These are phyloP conservation scores for Annulohypoxylon maeteangense DNA, from an alignment of 495 filamentous ascomycete species.

Conservation along the genomic window DNA sequence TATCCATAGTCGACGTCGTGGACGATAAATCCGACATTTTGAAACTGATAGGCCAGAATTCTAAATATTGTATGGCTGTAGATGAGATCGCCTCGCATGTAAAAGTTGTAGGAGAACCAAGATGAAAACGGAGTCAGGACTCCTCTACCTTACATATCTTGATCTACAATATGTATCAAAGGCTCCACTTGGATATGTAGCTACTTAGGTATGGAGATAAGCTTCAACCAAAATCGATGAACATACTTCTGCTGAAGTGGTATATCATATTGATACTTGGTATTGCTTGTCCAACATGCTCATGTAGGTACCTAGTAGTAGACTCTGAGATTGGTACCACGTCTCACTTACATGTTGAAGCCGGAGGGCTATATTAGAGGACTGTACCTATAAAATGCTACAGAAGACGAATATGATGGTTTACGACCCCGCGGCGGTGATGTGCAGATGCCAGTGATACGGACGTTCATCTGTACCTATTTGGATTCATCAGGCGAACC, in stretches of 20 bases:
- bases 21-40: conserved; percentile 22
- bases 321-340: background rate
- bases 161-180: background rate
- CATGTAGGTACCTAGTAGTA: background rate
- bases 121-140: background rate
- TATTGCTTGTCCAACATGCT: background rate
- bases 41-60: background rate
- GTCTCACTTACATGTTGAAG: background rate
- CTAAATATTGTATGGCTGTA: background rate
- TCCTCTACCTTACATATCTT: background rate
- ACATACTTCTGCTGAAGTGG: background rate
- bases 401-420: background rate
- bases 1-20: conserved; percentile 11
- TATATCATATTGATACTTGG: background rate
- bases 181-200: conserved; percentile 13
- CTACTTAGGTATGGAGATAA: background rate
- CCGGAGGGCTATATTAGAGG: background rate
- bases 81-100: background rate
- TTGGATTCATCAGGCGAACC: background rate
- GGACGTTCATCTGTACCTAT: conserved; percentile 8
- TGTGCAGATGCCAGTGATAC: conserved; percentile 27
- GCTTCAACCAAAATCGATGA: background rate
- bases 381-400: background rate
- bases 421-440: conserved; percentile 4
- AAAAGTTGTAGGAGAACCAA: background rate